Evolutionary conservation across 2,329 filamentous ascomycete genomes (phyloP).

Genomic region (Phaeophleospora eucalypticola): DNA sequence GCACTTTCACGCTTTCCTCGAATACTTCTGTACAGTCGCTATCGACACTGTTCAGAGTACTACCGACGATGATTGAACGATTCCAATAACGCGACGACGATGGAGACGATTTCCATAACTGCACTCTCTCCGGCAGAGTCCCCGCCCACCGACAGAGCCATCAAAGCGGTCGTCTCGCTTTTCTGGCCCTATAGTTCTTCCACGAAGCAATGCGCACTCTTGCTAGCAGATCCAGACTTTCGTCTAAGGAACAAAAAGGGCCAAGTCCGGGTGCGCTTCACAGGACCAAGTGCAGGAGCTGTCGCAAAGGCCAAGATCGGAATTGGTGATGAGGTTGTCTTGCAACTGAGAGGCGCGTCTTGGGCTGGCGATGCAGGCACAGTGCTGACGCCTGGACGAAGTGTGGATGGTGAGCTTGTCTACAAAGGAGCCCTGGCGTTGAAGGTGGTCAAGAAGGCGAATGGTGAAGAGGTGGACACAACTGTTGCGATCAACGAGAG

Average conservation of each 20-base stretch:
- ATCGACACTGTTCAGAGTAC: neutral
- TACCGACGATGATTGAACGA: neutral
- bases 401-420: slow-evolving; percentile 55
- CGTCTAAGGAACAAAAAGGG: slow-evolving; percentile 71
- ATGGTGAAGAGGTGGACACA: slow-evolving; percentile 7
- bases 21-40: neutral
- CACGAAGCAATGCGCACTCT: slow-evolving; percentile 67
- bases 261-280: slow-evolving; percentile 75
- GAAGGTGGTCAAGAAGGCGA: slow-evolving; percentile 22
- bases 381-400: slow-evolving; percentile 53
- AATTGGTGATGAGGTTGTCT: slow-evolving; percentile 70
- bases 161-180: slow-evolving; percentile 74
- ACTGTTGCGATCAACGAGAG: slow-evolving; percentile 13
- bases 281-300: slow-evolving; percentile 64
- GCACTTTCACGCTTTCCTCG: neutral
- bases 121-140: slow-evolving; percentile 24
- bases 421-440: slow-evolving; percentile 40
- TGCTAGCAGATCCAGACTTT: slow-evolving; percentile 81
- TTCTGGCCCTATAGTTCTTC: slow-evolving; percentile 89
- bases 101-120: slow-evolving; percentile 26
- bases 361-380: slow-evolving; percentile 58
- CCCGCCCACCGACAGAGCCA: slow-evolving; percentile 25
- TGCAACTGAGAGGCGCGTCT: slow-evolving; percentile 65
- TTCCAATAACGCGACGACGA: neutral
- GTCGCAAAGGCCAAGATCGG: slow-evolving; percentile 65